Base-by-base conservation (phyloP, 805 yeast species). In the Dipodascopsis tothii region DNA sequence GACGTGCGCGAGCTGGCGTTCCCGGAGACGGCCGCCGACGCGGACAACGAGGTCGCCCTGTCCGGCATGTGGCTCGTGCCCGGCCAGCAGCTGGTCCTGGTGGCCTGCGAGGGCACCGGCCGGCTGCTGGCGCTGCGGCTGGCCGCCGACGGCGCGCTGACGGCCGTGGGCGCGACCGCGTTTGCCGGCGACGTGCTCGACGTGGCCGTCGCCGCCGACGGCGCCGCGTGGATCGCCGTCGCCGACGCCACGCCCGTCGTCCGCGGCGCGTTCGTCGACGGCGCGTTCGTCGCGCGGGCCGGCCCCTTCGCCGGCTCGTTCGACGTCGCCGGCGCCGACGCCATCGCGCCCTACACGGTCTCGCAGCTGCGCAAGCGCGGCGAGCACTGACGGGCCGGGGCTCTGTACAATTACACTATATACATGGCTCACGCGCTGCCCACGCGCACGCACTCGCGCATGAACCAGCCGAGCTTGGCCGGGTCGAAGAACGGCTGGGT, bases 401-500 rank as follows among this genome's bases (percentile, higher is more conserved):
- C 9, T 36, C 37, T 20, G 33, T 14, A 19, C 39, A 14, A 35
- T 35, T 35, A n/a, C 5, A 35, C 14, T 35, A 11, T 21, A 11
- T 35, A 7, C 30, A 9, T 14, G 14, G 9, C 5, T 35, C 18
- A 39, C 14, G 7, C 4, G 14, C 27, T 17, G 5, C 53, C 53
- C 37, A 47, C 36, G 11, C 52, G 35, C 21, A 44, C 45, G 14
- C 33, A 35, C 35, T 49, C 53, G 20, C 85, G 69, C 60, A 92
- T 70, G 68, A 92, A 92, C 66, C 78, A 84, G 48, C 77, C 79
- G 50, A 92, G 76, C 63, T 82, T 82, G 52, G 84, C 95, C 7
- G 97, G 95, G 52, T 85, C 82, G 95, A 92, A 87, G 67, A 84
- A 86, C 19, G 98, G 98, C 62, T 87, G 96, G 19, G 98, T 92